These are phyloP conservation scores for Malus hybrid DNA, from an alignment of 331 rosid genomes.

Conservation along the genomic window DNA sequence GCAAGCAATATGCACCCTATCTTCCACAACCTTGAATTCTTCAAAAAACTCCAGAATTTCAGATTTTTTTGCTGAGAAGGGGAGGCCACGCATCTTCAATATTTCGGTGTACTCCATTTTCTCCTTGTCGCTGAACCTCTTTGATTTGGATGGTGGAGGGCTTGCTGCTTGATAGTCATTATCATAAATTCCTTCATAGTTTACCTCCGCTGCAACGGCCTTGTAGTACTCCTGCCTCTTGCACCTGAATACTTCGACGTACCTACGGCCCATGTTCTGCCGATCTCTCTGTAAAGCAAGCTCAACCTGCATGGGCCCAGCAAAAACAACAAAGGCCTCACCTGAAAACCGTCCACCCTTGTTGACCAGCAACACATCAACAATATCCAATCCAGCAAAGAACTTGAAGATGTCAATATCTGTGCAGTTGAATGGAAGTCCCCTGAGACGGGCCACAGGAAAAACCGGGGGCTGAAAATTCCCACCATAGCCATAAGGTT, in stretches of 20 bases:
- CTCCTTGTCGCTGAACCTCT: conserved; percentile 85
- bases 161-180: conserved; percentile 72
- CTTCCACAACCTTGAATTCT: conserved; percentile 67
- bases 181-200: conserved; percentile 78
- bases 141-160: conserved; percentile 83
- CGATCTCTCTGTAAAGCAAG: conserved; percentile 86
- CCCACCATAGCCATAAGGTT: conserved; percentile 61
- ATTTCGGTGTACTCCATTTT: conserved; percentile 93
- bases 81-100: conserved; percentile 97
- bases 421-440: conserved; percentile 93
- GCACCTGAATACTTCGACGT: conserved; percentile 91
- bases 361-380: conserved; percentile 94
- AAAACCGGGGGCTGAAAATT: conserved; percentile 66
- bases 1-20: conserved; percentile 76
- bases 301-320: conserved; percentile 89
- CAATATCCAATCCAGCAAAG: conserved; percentile 90
- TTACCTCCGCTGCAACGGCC: conserved; percentile 85
- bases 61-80: conserved; percentile 55
- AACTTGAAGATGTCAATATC: conserved; percentile 92
- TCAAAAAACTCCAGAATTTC: conserved; percentile 71
- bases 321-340: conserved; percentile 93
- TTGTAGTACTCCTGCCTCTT: conserved; percentile 93
- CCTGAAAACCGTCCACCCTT: conserved; percentile 92
- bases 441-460: conserved; percentile 97
- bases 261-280: conserved; percentile 95